A percentile compares a stretch with the other conserved stretches of the same genome.
Evolutionary conservation across 495 filamentous ascomycete genomes (phyloP).

Genomic region (Tuber magnatum): DNA sequence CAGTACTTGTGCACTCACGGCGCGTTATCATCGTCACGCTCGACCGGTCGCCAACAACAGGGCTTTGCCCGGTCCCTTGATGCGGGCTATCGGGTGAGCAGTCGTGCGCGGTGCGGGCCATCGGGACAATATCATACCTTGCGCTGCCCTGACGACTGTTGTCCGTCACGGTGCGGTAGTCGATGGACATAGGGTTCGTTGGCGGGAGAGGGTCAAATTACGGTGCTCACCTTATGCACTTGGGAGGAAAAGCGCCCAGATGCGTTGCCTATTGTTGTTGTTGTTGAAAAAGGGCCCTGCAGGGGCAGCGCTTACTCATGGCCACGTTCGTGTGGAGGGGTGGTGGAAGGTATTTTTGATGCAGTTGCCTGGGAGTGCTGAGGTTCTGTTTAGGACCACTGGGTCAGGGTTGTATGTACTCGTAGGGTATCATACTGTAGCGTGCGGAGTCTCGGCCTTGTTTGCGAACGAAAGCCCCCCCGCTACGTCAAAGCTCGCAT

Average conservation of each 20-base stretch:
- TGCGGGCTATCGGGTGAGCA: not conserved
- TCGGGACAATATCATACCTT: not conserved
- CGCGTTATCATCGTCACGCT: too few species aligned
- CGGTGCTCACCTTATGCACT: not conserved
- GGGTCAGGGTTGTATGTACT: not conserved
- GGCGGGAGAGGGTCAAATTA: not conserved
- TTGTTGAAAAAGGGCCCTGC: not conserved
- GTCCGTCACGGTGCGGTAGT: not conserved
- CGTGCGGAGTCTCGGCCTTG: not conserved
- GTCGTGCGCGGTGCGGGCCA: not conserved
- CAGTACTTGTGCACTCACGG: not conserved
- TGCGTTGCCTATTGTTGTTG: not conserved
- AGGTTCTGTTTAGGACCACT: not conserved
- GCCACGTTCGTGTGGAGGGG: not conserved
- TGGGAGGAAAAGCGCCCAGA: not conserved
- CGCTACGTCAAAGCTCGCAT: not conserved
- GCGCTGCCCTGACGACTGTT: not conserved
- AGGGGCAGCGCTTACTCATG: not conserved
- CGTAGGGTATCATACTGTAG: too few species aligned
- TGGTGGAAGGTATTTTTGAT: not conserved
- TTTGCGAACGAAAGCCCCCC: not conserved
- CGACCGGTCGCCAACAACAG: too few species aligned
- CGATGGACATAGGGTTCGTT: not conserved
- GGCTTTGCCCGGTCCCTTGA: too few species aligned
- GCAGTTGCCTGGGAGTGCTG: not conserved